A percentile compares a stretch with the other conserved stretches of the same genome.
phyloP scores from a whole-genome alignment of 2,329 filamentous ascomycete species.

The Microdochium trichocladiopsis region DNA sequence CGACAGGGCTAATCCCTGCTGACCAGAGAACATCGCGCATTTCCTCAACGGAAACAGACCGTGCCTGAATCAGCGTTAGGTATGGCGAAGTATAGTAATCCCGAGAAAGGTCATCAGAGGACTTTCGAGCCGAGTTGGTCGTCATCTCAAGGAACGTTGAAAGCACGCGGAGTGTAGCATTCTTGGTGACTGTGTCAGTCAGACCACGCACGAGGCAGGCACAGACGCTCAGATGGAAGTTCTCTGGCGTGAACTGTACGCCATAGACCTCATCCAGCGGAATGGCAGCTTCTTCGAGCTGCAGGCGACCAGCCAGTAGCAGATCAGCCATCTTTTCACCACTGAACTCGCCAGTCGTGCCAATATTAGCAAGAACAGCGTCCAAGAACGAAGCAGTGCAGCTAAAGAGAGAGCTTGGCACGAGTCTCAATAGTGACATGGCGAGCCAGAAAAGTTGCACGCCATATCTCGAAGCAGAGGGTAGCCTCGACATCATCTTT shows the following conservation, averaged over 20 bases:
- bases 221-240: conserved; percentile 61
- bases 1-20: conserved; percentile 41
- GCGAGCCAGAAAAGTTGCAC: conserved; percentile 66
- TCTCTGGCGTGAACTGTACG: conserved; percentile 56
- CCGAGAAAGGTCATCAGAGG: conserved; percentile 19
- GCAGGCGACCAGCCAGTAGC: conserved; percentile 52
- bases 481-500: conserved; percentile 65
- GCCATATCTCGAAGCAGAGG: conserved; percentile 59
- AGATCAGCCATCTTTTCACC: conserved; percentile 52
- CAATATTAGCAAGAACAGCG: conserved; percentile 57
- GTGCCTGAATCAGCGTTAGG: conserved; percentile 50
- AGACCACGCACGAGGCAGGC: conserved; percentile 58
- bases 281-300: conserved; percentile 55
- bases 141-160: conserved; percentile 53
- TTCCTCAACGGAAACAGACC: conserved; percentile 50
- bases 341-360: conserved; percentile 50
- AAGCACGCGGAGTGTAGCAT: conserved; percentile 51
- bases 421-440: conserved; percentile 57
- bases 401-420: conserved; percentile 57
- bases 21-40: conserved; percentile 57
- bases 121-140: conserved; percentile 25
- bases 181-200: conserved; percentile 53
- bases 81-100: conserved; percentile 46
- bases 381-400: conserved; percentile 59
- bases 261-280: conserved; percentile 59